Percentiles rank a stretch among this genome's conserved stretches.
Evolutionary conservation across 2,329 filamentous ascomycete species (phyloP).

Genomic region (Alternaria incomplexa): DNA sequence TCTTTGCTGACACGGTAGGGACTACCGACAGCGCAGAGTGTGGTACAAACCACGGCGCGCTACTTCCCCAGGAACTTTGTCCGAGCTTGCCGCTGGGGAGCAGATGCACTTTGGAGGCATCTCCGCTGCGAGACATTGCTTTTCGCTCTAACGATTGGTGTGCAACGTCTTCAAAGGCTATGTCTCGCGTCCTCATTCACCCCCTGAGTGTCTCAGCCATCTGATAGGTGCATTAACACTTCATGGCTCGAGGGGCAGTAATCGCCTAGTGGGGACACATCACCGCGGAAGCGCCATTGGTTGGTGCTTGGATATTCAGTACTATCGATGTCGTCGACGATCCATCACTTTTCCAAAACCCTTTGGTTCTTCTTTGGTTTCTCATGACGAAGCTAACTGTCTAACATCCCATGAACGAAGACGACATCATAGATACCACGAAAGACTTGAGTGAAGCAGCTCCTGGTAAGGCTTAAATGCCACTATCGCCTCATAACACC

Average conservation of each 20-base stretch:
- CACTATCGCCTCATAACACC: neutral
- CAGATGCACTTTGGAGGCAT: conserved; percentile 11
- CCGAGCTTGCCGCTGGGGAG: conserved; percentile 9
- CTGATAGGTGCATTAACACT: neutral
- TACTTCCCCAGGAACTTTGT: neutral
- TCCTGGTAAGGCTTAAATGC: neutral
- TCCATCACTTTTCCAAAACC: neutral
- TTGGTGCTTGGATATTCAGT: accelerated
- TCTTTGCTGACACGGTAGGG: neutral
- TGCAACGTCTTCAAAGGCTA: conserved; percentile 34
- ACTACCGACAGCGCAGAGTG: conserved; percentile 14
- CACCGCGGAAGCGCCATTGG: accelerated
- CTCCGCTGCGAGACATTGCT: conserved; percentile 20
- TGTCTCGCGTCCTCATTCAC: conserved; percentile 29
- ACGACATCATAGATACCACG: neutral
- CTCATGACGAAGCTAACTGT: no score
- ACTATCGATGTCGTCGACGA: neutral
- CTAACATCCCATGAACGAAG: neutral
- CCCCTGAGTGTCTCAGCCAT: conserved; percentile 22
- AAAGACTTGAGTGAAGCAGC: neutral
- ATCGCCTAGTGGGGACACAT: neutral
- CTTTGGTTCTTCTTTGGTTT: no score
- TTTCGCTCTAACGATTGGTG: conserved; percentile 31
- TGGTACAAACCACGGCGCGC: conserved; percentile 11
- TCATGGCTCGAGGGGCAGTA: neutral